Evolutionary conservation across 768 basidiomycete genomes (phyloP).

Genomic region (Collybia sordida): DNA sequence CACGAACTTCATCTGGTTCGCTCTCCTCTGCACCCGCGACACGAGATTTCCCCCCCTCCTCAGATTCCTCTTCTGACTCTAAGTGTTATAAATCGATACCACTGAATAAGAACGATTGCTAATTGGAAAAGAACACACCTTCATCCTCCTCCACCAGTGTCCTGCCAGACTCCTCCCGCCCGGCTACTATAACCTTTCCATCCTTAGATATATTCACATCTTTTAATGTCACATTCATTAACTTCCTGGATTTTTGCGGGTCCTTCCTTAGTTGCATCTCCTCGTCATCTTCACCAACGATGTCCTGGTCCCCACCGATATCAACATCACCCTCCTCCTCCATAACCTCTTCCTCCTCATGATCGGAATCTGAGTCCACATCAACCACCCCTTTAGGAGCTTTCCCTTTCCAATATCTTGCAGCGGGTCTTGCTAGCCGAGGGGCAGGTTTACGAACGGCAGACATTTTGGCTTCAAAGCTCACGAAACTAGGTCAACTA

Average conservation of each 20-base stretch:
- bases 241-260: slow-evolving; percentile 36
- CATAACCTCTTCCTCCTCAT: slow-evolving; percentile 44
- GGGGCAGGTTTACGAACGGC: slow-evolving; percentile 66
- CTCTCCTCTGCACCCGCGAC: slow-evolving; percentile 15
- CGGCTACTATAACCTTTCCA: slow-evolving; percentile 79
- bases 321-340: slow-evolving; percentile 59
- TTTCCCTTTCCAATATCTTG: slow-evolving; percentile 90
- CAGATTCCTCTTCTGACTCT: slow-evolving; percentile 53
- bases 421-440: slow-evolving; percentile 76
- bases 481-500: too few relatives aligned
- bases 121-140: slow-evolving; percentile 21
- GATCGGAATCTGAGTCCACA: slow-evolving; percentile 63
- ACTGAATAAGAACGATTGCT: slow-evolving; percentile 9
- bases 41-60: slow-evolving; percentile 25
- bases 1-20: slow-evolving; percentile 46
- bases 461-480: slow-evolving; percentile 23
- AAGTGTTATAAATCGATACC: slow-evolving; percentile 13
- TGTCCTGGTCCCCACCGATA: slow-evolving; percentile 57
- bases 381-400: slow-evolving; percentile 74
- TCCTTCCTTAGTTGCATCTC: slow-evolving; percentile 38
- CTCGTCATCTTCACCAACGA: slow-evolving; percentile 45
- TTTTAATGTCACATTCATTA: slow-evolving; percentile 73
- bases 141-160: slow-evolving; percentile 60
- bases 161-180: slow-evolving; percentile 75
- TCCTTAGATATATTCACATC: slow-evolving; percentile 81